phyloP scores from a whole-genome alignment of 192 early-diverging fungal species.

The Entomortierella parvispora region DNA sequence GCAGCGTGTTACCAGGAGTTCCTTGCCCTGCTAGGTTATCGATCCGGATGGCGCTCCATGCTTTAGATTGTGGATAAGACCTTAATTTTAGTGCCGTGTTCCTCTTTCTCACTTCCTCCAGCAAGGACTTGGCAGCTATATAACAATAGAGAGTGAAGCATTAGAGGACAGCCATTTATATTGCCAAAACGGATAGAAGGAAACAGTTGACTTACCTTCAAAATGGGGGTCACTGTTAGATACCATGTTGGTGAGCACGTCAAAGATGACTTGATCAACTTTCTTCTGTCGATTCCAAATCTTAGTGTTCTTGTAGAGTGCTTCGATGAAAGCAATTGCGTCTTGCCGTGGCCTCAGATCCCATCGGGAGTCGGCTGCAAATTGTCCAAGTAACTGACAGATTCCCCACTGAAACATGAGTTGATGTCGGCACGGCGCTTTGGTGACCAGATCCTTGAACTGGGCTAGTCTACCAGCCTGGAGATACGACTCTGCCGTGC shows the following conservation, averaged over 20 bases:
- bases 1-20: background rate
- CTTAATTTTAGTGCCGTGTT: background rate
- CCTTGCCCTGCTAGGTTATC: background rate
- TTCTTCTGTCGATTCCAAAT: slow-evolving; percentile 3
- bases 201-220: slow-evolving; percentile 1
- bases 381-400: slow-evolving; percentile 1
- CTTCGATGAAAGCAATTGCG: background rate
- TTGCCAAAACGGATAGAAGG: background rate
- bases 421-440: slow-evolving; percentile 1
- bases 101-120: background rate
- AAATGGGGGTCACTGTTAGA: background rate
- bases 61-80: background rate
- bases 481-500: background rate
- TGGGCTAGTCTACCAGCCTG: background rate
- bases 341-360: background rate
- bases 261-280: slow-evolving; percentile 4
- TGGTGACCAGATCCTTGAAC: slow-evolving; percentile 4
- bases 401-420: slow-evolving; percentile 4
- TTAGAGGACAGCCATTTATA: background rate
- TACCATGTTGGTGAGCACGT: background rate
- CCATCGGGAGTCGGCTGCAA: background rate
- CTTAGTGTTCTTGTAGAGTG: background rate
- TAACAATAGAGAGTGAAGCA: background rate
- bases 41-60: background rate
- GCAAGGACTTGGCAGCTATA: slow-evolving; percentile 4